These are phyloP conservation scores for Xylaria venustula DNA, from an alignment of 495 filamentous ascomycete species.

Conservation along the genomic window DNA sequence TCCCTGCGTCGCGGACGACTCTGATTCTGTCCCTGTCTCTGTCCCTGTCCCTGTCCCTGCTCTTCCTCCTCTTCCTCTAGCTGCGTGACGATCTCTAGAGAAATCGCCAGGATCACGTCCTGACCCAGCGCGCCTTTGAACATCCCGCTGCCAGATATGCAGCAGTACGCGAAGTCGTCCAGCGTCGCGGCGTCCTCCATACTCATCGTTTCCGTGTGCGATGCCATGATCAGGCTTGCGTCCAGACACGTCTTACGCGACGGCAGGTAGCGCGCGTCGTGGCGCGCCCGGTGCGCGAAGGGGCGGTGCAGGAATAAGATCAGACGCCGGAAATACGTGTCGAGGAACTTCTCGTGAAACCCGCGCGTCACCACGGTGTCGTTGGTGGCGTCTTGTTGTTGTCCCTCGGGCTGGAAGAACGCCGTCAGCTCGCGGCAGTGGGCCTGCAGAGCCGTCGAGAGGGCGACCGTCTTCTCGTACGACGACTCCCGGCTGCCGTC, in stretches of 20 bases:
- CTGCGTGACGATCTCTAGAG: conserved; percentile 6
- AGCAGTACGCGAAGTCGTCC: conserved; percentile 1
- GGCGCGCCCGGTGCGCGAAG: neutral
- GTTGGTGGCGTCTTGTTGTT: neutral
- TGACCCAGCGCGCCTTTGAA: conserved; percentile 11
- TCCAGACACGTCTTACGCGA: conserved; percentile 4
- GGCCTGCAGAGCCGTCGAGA: neutral
- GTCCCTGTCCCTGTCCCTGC: neutral
- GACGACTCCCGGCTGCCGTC: neutral
- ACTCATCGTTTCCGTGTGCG: conserved; percentile 1
- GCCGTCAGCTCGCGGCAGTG: conserved; percentile 2
- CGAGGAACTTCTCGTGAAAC: conserved; percentile 10
- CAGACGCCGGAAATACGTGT: conserved; percentile 9
- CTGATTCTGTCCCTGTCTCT: too few relatives aligned
- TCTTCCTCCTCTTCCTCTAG: conserved; percentile 4
- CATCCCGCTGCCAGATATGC: conserved; percentile 7
- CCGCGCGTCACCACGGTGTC: neutral
- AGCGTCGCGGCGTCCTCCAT: neutral
- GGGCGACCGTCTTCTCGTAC: neutral
- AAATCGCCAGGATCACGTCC: neutral
- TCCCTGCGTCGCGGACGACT: neutral
- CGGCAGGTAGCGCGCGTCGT: neutral
- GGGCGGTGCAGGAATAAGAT: conserved; percentile 9
- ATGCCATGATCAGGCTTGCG: neutral
- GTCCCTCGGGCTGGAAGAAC: neutral